phyloP scores from a whole-genome alignment of 768 basidiomycete genomes.

The Phaeotremella skinneri region DNA sequence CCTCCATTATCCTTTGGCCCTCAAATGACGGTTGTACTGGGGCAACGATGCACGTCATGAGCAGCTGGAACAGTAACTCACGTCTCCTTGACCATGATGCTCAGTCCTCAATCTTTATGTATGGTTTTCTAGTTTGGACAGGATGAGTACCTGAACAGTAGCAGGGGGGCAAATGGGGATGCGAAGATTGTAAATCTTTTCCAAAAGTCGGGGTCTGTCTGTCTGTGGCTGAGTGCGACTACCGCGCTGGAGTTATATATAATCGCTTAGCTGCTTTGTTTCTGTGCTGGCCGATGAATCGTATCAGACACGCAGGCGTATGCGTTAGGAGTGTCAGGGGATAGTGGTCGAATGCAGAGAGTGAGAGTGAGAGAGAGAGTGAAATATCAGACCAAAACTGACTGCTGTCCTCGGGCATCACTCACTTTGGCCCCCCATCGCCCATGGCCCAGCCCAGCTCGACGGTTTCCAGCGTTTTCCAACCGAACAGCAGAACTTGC shows the following conservation, averaged over 20 bases:
- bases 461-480: background rate
- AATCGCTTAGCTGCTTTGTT: too few relatives aligned
- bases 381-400: background rate
- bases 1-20: too few relatives aligned
- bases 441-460: background rate
- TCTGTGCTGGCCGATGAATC: too few relatives aligned
- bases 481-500: background rate
- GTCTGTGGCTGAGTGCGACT: too few relatives aligned
- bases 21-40: too few relatives aligned
- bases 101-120: background rate
- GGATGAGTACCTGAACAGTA: background rate
- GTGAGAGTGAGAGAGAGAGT: background rate
- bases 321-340: background rate
- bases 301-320: background rate
- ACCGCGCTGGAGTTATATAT: too few relatives aligned
- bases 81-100: constrained; percentile 46
- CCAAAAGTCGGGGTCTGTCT: too few relatives aligned
- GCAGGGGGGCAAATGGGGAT: background rate
- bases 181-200: background rate
- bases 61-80: constrained; percentile 17
- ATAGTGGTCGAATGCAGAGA: background rate
- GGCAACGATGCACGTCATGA: too few relatives aligned
- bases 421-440: background rate
- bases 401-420: too few relatives aligned
- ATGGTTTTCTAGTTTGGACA: background rate